Evolutionary conservation across 768 basidiomycete species (phyloP), one percentile per base, ranked within the genome.

Genomic region (Suillus plorans): DNA sequence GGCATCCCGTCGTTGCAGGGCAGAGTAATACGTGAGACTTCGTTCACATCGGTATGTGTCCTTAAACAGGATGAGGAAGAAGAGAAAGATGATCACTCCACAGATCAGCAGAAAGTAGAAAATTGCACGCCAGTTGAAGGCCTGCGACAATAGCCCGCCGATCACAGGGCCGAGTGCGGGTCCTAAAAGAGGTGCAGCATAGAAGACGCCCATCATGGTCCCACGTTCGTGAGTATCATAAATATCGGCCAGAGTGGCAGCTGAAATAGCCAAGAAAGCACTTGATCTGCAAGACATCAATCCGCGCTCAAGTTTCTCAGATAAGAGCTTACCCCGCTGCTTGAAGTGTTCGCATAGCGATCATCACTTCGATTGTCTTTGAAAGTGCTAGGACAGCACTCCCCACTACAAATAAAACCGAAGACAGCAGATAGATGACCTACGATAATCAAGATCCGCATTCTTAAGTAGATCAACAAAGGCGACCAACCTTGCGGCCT

Each of bases 31-130:
- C 3, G 86, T 85, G 28, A 91, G 76, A 62, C 93, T 95, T 52
- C 95, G 88, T 70, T 95, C 92, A 62, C 83, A 79, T 20, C 94
- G 85, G 78, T 92, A 96, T 0, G 93, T 93, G 70, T 96, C 94
- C 64, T 84, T 85, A 79, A 95, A 92, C 71, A 89, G 79, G 28
- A 89, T 74, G 41, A 89, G 62, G 74, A 93, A 92, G 22, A 81
- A 76, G 45, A 86, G 52, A 60, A 86, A 79, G 60, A 83, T 84
- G 41, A 81, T 36, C 1, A 86, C 86, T 10, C 84, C 84, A 62
- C 89, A 81, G 39, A 88, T 87, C 1, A 84, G 79, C 28, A 95
- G 82, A 73, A 95, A 93, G 85, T 91, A 96, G 73, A 96, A 94
- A 0, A 87, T 85, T 9, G 89, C 86, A 44, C 91, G 84, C 95